Conservation (phyloP, 495 filamentous ascomycete genomes). For the Talaromyces wortmannii region DNA sequence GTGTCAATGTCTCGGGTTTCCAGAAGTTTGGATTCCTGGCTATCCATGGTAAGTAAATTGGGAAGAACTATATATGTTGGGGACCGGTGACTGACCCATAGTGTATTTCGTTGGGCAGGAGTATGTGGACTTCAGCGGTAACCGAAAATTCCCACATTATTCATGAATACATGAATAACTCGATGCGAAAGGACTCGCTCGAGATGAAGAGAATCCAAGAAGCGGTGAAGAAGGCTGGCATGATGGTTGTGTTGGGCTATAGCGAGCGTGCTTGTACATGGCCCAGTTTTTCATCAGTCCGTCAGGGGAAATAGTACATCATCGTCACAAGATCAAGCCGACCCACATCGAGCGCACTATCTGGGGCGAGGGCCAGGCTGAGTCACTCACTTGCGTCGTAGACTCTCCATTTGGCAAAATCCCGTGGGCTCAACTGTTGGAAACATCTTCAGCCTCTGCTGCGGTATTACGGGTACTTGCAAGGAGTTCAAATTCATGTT, state of each 20-base stretch:
- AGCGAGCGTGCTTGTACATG: conserved; percentile 46
- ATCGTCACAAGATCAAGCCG: conserved; percentile 52
- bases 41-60: conserved; percentile 22
- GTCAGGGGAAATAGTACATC: conserved; percentile 32
- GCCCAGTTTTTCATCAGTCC: conserved; percentile 43
- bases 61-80: background rate
- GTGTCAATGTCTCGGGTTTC: conserved; percentile 24
- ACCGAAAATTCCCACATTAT: conserved; percentile 7
- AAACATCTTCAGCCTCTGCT: conserved; percentile 29
- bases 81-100: conserved; percentile 15
- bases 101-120: background rate
- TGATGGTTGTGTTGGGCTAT: conserved; percentile 37
- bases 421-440: conserved; percentile 22
- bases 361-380: conserved; percentile 39
- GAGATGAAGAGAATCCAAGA: conserved; percentile 23
- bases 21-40: conserved; percentile 29
- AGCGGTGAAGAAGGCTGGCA: conserved; percentile 12
- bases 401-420: conserved; percentile 14
- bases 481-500: conserved; percentile 28
- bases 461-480: conserved; percentile 21
- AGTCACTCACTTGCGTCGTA: conserved; percentile 19
- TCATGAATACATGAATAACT: conserved; percentile 21
- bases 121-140: conserved; percentile 1
- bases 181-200: conserved; percentile 15
- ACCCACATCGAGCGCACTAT: conserved; percentile 51